Evolutionary conservation across 495 filamentous ascomycete species (phyloP).

Genomic region (Lepraria neglecta): DNA sequence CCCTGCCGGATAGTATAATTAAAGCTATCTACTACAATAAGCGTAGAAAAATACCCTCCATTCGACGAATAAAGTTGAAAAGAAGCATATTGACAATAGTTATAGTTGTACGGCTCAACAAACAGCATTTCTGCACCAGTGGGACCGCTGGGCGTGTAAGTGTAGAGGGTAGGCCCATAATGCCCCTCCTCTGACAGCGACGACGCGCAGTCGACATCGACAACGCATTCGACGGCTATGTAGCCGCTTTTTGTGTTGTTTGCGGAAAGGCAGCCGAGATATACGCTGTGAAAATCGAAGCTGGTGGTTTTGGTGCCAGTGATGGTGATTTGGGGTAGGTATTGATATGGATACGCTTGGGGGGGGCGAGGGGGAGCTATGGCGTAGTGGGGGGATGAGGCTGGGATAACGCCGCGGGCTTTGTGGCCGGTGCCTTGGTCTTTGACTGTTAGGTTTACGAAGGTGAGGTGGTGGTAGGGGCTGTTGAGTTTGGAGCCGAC

Average conservation of each 20-base stretch:
- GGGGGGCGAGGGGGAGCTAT: not conserved
- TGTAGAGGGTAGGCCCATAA: not conserved
- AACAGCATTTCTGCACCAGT: not conserved
- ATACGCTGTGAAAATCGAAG: constrained; percentile 1
- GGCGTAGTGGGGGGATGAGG: not conserved
- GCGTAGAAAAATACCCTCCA: not conserved
- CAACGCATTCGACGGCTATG: not conserved
- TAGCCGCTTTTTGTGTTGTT: not conserved
- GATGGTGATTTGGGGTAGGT: not conserved
- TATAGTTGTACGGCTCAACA: not conserved
- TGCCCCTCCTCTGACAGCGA: not conserved
- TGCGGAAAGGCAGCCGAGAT: not conserved
- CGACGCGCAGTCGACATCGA: not conserved
- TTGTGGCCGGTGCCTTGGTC: not conserved
- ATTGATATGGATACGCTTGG: not conserved
- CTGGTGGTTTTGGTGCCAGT: not conserved
- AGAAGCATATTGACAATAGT: not conserved
- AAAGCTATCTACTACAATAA: not conserved
- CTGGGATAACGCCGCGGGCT: not conserved
- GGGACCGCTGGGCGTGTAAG: not conserved
- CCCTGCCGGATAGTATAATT: constrained; percentile 2
- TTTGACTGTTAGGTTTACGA: not conserved
- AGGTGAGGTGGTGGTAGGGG: constrained; percentile 3
- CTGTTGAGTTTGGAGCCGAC: not conserved
- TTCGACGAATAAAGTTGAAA: not conserved